Evolutionary conservation across 495 filamentous ascomycete genomes (phyloP).

Genomic region (Penicillium coffeae): DNA sequence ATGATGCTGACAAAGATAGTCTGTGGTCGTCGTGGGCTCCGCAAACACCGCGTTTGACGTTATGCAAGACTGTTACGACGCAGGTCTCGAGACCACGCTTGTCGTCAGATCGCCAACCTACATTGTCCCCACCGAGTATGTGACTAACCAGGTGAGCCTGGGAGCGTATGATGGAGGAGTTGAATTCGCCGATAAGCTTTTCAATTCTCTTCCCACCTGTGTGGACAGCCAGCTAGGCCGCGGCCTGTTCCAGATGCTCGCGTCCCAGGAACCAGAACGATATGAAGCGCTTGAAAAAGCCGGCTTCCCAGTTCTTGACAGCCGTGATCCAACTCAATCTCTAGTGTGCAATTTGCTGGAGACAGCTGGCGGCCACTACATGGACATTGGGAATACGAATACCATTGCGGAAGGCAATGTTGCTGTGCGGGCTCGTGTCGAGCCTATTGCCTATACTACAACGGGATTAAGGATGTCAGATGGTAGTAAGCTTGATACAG

Average conservation of each 20-base stretch:
- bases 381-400: slow-evolving; percentile 36
- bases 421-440: slow-evolving; percentile 25
- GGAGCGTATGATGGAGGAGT: slow-evolving; percentile 20
- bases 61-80: slow-evolving; percentile 37
- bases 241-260: slow-evolving; percentile 9
- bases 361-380: slow-evolving; percentile 35
- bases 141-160: slow-evolving; percentile 12
- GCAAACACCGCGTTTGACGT: slow-evolving; percentile 49
- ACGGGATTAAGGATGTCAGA: slow-evolving; percentile 32
- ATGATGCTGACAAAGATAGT: slow-evolving; percentile 14
- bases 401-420: slow-evolving; percentile 26
- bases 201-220: slow-evolving; percentile 9
- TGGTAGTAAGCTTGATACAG: slow-evolving; percentile 29
- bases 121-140: slow-evolving; percentile 25
- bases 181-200: slow-evolving; percentile 13
- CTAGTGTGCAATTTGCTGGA: slow-evolving; percentile 22
- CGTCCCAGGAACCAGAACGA: slow-evolving; percentile 14
- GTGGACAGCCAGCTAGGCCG: slow-evolving; percentile 16
- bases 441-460: slow-evolving; percentile 25
- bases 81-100: slow-evolving; percentile 38
- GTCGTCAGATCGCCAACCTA: slow-evolving; percentile 33
- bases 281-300: slow-evolving; percentile 13
- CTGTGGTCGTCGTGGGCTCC: slow-evolving; percentile 40
- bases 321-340: slow-evolving; percentile 6
- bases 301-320: slow-evolving; percentile 23